Percentiles rank a stretch among this genome's conserved stretches.
These are phyloP conservation scores for Phytophthora litchii DNA, from an alignment of 352 stramenopile species.

Conservation along the genomic window DNA sequence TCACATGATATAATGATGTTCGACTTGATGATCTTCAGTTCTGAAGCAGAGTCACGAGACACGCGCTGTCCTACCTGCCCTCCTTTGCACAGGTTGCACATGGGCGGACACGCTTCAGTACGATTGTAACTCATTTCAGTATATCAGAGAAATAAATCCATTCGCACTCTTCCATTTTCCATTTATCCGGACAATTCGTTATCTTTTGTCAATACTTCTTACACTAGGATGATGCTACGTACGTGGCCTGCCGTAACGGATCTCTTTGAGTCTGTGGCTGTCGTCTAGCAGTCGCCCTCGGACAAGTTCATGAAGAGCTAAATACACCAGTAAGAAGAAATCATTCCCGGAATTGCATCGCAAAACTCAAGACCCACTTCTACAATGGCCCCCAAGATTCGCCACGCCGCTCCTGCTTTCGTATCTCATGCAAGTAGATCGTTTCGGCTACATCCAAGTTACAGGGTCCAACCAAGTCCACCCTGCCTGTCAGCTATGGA, in stretches of 20 bases:
- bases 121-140: background rate
- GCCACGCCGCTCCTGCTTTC: conserved; percentile 71
- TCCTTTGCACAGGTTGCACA: conserved; percentile 14
- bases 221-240: background rate
- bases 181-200: conserved; percentile 11
- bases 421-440: too few species aligned
- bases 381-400: conserved; percentile 65
- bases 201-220: conserved; percentile 6
- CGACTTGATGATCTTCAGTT: conserved; percentile 4
- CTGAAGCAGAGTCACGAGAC: too few species aligned
- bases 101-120: conserved; percentile 12
- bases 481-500: too few species aligned
- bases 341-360: conserved; percentile 10
- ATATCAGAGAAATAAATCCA: background rate
- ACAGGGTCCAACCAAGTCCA: too few species aligned
- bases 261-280: conserved; percentile 12
- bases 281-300: conserved; percentile 1
- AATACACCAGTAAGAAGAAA: background rate
- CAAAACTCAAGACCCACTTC: too few species aligned
- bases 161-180: background rate
- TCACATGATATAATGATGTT: too few species aligned
- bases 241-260: conserved; percentile 12
- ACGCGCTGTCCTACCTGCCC: conserved; percentile 21
- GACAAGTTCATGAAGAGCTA: background rate
- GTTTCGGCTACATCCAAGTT: too few species aligned